Base-by-base conservation (phyloP, 1,139 yeast genomes). In the Candida pseudocylindracea region DNA sequence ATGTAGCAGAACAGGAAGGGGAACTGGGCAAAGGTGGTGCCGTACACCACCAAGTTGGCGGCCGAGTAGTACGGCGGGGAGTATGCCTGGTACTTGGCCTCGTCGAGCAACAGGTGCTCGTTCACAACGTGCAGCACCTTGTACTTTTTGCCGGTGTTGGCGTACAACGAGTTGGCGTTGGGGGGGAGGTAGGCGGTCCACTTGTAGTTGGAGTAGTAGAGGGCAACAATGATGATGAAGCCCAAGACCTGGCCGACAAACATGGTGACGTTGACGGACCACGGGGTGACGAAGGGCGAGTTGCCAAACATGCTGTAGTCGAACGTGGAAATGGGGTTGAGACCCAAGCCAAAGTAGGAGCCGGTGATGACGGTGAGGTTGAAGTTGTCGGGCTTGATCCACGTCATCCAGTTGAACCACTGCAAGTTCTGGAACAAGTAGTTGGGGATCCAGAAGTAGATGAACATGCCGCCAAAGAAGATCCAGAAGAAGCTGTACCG, bases 1-100 rank as follows among this genome's bases (percentile, higher is more conserved):
- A 29, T 32, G 33, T 39, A 33, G 49, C 39, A 31, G 36, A 72
- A 54, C 12, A 63, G 51, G 34, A 68, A 62, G 9, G 79, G 76
- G 43, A 70, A 71, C 32, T 65, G 44, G 11, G 69, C 63, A 45
- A 72, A 69, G 42, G 60, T 65, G 1, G 71, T 58, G 25, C 75
- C 75, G 42, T 69, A 70, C 7, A 54, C 41, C 8, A 69, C 67
- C 40, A 56, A 44, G 37, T 52, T 53, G 7, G 53, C 59, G 6
- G 61, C 60, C 1, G 57, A 40, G 35, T 54, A 56, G 39, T 47
- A 57, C 33, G 62, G 60, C 2, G 70, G 71, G 1, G 65, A 41
- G 47, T 34, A 34, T 8, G 29, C 15, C 6, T 36, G 35, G 31
- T 38, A 38, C 33, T 37, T 37, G 1, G 31, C 33, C 25, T 36